Evolutionary conservation across 2,329 filamentous ascomycete species (phyloP).

Genomic region (Stagonosporopsis vannaccii): DNA sequence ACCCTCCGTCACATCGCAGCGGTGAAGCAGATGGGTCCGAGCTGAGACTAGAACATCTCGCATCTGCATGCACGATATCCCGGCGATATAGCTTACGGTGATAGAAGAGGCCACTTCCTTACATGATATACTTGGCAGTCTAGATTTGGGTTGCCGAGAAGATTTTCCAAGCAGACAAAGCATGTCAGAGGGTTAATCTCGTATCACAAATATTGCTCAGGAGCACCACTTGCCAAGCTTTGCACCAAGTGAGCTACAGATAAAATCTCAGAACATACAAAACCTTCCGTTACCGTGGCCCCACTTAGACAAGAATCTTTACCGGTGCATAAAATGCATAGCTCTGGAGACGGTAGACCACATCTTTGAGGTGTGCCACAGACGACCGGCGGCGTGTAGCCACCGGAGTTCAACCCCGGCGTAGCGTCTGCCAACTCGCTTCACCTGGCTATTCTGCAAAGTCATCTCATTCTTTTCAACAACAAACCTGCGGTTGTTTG

Average conservation of each 20-base stretch:
- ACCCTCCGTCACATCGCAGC: slow-evolving; percentile 12
- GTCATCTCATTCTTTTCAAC: neutral
- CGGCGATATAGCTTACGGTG: neutral
- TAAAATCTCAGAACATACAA: neutral
- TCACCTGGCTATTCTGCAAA: neutral
- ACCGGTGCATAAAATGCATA: slow-evolving; percentile 1
- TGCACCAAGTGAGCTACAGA: neutral
- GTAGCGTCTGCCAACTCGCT: neutral
- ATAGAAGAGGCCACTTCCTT: neutral
- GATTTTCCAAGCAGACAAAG: neutral
- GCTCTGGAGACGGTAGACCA: slow-evolving; percentile 1
- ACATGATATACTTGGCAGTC: neutral
- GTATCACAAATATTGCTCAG: neutral
- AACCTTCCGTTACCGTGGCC: slow-evolving; percentile 1
- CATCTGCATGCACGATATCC: slow-evolving; percentile 11
- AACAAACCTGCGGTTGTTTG: neutral
- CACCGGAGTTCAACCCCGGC: slow-evolving; percentile 2
- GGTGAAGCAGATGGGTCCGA: slow-evolving; percentile 18
- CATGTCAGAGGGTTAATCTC: neutral
- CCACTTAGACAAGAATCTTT: slow-evolving; percentile 11
- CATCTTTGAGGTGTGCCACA: slow-evolving; percentile 4
- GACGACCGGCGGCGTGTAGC: neutral
- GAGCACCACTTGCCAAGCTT: neutral
- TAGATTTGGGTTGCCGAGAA: neutral
- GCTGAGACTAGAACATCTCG: slow-evolving; percentile 16